Evolutionary conservation across 331 rosid genomes (phyloP).

Genomic region (Erythrophleum ivorense): DNA sequence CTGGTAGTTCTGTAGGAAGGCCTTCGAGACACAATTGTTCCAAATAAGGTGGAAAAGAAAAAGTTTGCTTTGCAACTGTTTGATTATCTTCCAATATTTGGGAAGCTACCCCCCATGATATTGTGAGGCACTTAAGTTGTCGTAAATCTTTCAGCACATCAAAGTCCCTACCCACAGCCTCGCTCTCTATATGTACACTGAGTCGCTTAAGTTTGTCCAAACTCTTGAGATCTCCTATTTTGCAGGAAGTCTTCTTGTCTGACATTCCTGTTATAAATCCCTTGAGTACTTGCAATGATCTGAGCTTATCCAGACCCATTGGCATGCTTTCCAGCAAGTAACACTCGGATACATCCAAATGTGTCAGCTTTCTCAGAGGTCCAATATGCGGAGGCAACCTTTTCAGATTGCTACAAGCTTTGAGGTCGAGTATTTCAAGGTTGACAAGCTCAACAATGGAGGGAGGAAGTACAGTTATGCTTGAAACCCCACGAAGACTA

Average conservation of each 20-base stretch:
- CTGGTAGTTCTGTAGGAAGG: conserved; percentile 30
- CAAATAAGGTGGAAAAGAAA: conserved; percentile 2
- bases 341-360: conserved; percentile 58
- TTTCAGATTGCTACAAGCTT: conserved; percentile 62
- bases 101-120: conserved; percentile 30
- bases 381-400: conserved; percentile 45
- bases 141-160: neutral
- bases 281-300: conserved; percentile 50
- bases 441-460: conserved; percentile 32
- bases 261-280: conserved; percentile 47
- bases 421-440: conserved; percentile 58
- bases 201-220: neutral
- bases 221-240: neutral
- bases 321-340: conserved; percentile 60
- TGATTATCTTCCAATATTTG: conserved; percentile 21
- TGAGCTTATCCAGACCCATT: conserved; percentile 40
- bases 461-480: conserved; percentile 40
- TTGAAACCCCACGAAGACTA: conserved; percentile 62
- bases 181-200: conserved; percentile 39
- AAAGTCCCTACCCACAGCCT: neutral
- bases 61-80: neutral
- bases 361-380: conserved; percentile 45
- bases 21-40: conserved; percentile 51
- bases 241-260: conserved; percentile 1
- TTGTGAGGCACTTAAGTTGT: neutral